A percentile compares a stretch with the other conserved stretches of the same genome.
Conservation (phyloP, 2,329 filamentous ascomycete species). For the Diplodia mutila region DNA sequence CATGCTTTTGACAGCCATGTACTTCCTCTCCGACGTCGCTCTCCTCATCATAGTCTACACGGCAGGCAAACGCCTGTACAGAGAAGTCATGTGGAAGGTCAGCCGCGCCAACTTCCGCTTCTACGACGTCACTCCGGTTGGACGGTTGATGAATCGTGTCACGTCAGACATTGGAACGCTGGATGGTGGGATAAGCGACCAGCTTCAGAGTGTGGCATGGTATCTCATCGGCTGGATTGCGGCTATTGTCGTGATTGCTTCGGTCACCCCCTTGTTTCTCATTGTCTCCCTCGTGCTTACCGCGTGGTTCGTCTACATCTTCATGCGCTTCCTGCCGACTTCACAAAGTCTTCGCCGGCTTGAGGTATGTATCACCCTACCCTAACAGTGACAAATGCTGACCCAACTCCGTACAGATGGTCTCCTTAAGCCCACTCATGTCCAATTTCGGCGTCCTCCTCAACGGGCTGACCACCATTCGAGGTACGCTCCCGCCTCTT, state of each 20-base stretch:
- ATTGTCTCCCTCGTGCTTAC: slow-evolving; percentile 71
- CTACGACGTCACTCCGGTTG: slow-evolving; percentile 87
- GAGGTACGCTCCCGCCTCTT: slow-evolving; percentile 14
- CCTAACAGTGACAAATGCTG: slow-evolving; percentile 21
- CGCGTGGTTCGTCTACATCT: slow-evolving; percentile 70
- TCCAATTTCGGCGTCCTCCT: slow-evolving; percentile 90
- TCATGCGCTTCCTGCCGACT: slow-evolving; percentile 76
- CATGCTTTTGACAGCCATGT: slow-evolving; percentile 39
- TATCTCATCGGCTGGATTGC: slow-evolving; percentile 71
- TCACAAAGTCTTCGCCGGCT: slow-evolving; percentile 82
- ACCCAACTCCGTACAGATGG: slow-evolving; percentile 57
- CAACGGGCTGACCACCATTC: slow-evolving; percentile 86
- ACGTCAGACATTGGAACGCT: slow-evolving; percentile 89
- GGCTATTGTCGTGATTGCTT: slow-evolving; percentile 76
- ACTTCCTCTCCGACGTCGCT: slow-evolving; percentile 65
- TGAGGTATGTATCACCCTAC: slow-evolving; percentile 52
- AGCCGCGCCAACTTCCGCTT: slow-evolving; percentile 84
- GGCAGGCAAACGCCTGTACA: slow-evolving; percentile 76
- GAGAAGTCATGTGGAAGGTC: slow-evolving; percentile 71
- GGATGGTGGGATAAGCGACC: slow-evolving; percentile 79
- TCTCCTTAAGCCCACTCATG: slow-evolving; percentile 84
- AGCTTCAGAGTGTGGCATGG: slow-evolving; percentile 73
- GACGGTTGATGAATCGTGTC: slow-evolving; percentile 87
- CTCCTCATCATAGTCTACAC: slow-evolving; percentile 79
- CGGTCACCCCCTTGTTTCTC: slow-evolving; percentile 77